A percentile compares a stretch with the other conserved stretches of the same genome.
These are phyloP conservation scores for Letharia lupina DNA, from an alignment of 495 filamentous ascomycete species.

Conservation along the genomic window DNA sequence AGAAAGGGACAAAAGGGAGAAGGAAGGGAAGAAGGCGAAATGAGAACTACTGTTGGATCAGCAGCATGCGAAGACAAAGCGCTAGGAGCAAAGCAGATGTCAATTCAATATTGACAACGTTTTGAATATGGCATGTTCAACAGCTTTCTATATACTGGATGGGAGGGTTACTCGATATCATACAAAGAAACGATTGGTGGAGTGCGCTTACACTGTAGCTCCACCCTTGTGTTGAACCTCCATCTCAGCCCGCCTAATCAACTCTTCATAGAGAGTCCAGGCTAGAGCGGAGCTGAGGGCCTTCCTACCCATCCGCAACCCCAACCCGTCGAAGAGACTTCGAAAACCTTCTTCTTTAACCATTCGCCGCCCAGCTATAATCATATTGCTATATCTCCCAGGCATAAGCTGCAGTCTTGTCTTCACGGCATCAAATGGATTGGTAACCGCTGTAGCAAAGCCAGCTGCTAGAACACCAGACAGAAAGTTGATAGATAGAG, in stretches of 20 bases:
- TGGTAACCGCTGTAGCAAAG: slow-evolving; percentile 77
- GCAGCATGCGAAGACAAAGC: neutral
- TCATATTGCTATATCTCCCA: slow-evolving; percentile 73
- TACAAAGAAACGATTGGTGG: neutral
- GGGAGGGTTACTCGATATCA: neutral
- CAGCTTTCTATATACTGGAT: neutral
- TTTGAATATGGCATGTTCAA: neutral
- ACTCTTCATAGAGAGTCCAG: slow-evolving; percentile 95
- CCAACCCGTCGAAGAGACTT: slow-evolving; percentile 80
- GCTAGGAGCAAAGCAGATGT: neutral
- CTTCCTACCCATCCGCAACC: slow-evolving; percentile 81
- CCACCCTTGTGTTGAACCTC: slow-evolving; percentile 38
- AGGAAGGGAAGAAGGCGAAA: slow-evolving; percentile 38
- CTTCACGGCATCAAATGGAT: slow-evolving; percentile 95
- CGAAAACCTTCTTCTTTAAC: slow-evolving; percentile 70
- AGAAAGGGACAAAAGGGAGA: slow-evolving; percentile 58
- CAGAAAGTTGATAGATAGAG: slow-evolving; percentile 73
- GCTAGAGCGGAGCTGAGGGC: slow-evolving; percentile 84
- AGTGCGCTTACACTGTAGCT: neutral
- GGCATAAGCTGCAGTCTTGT: slow-evolving; percentile 90
- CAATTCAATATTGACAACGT: neutral
- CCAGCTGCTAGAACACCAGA: slow-evolving; percentile 73
- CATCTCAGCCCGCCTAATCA: slow-evolving; percentile 68
- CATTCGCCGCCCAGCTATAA: slow-evolving; percentile 66
- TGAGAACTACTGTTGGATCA: slow-evolving; percentile 5